Conservation (phyloP, 192 early-diverging fungal genomes). For the Ambispora gerdemannii region DNA sequence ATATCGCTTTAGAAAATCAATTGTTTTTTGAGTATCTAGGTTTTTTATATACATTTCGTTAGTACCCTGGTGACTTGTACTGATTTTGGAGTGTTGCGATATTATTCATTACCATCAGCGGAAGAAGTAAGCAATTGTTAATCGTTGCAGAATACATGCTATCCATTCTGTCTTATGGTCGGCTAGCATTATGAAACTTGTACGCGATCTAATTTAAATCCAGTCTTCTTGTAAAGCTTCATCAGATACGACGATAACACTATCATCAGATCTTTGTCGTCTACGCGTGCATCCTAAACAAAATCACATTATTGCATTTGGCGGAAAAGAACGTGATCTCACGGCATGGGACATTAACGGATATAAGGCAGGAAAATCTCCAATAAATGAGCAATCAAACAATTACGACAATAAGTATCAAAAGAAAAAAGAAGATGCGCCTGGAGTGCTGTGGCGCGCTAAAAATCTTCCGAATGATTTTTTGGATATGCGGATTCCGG, state of each 20-base stretch:
- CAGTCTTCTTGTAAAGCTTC: slow-evolving; percentile 25
- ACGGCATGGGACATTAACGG: slow-evolving; percentile 67
- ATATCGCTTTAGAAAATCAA: neutral
- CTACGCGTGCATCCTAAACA: slow-evolving; percentile 67
- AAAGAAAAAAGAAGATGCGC: slow-evolving; percentile 26
- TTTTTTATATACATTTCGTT: neutral
- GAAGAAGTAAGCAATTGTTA: neutral
- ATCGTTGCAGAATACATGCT: no score
- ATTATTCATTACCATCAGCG: slow-evolving; percentile 2
- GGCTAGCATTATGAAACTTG: neutral
- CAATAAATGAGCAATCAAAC: neutral
- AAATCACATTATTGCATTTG: slow-evolving; percentile 71
- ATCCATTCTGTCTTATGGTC: no score
- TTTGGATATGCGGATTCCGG: slow-evolving; percentile 77
- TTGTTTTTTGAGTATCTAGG: neutral
- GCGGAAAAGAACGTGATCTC: slow-evolving; percentile 84
- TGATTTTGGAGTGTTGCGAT: neutral
- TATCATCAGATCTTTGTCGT: slow-evolving; percentile 55
- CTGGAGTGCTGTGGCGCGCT: slow-evolving; percentile 70
- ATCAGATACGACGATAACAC: slow-evolving; percentile 33
- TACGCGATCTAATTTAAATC: slow-evolving; percentile 38
- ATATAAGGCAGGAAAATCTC: slow-evolving; percentile 14
- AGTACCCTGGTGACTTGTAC: slow-evolving; percentile 21
- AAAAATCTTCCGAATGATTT: slow-evolving; percentile 83
- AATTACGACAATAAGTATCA: neutral